A percentile compares a stretch with the other conserved stretches of the same genome.
Conservation (phyloP, 164 flowering plant species). For the Houttuynia cordata region DNA sequence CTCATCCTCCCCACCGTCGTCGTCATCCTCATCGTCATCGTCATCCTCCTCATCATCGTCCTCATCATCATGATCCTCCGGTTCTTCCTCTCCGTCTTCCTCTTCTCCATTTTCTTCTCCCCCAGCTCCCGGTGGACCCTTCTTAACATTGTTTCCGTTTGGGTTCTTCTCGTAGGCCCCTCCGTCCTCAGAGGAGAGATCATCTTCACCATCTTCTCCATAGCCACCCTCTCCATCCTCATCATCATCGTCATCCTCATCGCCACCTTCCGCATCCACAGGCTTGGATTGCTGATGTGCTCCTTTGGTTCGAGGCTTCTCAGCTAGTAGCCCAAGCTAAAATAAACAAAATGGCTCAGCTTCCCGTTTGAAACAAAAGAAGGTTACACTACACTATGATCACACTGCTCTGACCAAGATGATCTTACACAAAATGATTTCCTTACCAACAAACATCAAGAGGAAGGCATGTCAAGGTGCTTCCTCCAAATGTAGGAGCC, state of each 20-base stretch:
- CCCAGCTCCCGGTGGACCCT: constrained; percentile 18
- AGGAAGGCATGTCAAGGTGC: too few species aligned
- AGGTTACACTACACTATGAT: too few species aligned
- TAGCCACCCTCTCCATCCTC: constrained; percentile 21
- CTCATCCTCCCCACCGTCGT: constrained; percentile 2
- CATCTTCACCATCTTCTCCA: constrained; percentile 25
- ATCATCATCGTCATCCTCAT: constrained; percentile 13
- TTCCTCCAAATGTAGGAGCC: too few species aligned
- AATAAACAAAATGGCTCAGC: not conserved
- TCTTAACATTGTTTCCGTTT: constrained; percentile 13
- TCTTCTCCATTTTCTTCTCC: constrained; percentile 10
- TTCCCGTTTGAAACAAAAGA: not conserved
- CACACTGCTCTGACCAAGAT: too few species aligned
- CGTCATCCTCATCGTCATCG: constrained; percentile 2
- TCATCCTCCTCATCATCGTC: constrained; percentile 2
- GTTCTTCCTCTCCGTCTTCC: not conserved
- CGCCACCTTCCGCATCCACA: constrained; percentile 21
- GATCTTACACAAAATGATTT: too few species aligned
- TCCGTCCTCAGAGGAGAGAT: constrained; percentile 19
- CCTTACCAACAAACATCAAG: too few species aligned
- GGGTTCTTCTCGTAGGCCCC: constrained; percentile 14
- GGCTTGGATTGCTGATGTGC: constrained; percentile 7
- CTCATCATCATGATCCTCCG: not conserved
- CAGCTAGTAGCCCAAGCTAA: not conserved
- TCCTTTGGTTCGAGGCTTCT: not conserved